phyloP scores from a whole-genome alignment of 208 protist genomes.

The Borovskyia barvae region DNA sequence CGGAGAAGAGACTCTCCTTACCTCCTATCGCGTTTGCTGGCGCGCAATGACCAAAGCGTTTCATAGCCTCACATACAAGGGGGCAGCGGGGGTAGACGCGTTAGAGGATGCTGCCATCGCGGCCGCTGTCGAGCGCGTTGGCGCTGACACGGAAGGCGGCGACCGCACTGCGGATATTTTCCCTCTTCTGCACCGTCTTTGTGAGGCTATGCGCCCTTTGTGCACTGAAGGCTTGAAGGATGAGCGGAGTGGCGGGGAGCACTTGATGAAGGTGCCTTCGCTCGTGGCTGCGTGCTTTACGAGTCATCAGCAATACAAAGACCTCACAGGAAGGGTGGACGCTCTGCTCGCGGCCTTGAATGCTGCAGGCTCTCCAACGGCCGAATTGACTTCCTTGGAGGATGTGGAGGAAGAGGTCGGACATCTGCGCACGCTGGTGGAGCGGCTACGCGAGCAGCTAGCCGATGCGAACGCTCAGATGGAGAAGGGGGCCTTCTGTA shows the following conservation, averaged over 20 bases:
- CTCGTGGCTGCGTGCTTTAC: background rate
- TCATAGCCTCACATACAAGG: background rate
- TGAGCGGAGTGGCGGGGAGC: too few species aligned
- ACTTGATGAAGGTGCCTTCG: background rate
- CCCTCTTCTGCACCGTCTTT: too few species aligned
- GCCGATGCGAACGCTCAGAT: background rate
- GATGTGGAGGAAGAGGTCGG: constrained; percentile 9
- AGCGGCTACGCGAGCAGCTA: constrained; percentile 2
- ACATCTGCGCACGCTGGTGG: constrained; percentile 1
- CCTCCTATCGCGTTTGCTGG: constrained; percentile 7
- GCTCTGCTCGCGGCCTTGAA: constrained; percentile 8
- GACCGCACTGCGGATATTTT: too few species aligned
- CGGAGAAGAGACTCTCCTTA: background rate
- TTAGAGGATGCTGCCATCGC: too few species aligned
- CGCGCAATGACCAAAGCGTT: background rate
- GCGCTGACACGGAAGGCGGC: too few species aligned
- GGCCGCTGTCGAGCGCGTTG: too few species aligned
- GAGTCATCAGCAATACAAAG: background rate
- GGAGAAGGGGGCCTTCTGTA: background rate
- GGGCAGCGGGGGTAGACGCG: background rate
- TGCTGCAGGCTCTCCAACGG: background rate
- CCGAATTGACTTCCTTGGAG: constrained; percentile 6
- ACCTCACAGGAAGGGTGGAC: background rate
- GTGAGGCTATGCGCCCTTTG: too few species aligned
- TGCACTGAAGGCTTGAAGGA: too few species aligned